phyloP scores from a whole-genome alignment of 768 basidiomycete genomes.

The Chalciporus sphaerocephalus region DNA sequence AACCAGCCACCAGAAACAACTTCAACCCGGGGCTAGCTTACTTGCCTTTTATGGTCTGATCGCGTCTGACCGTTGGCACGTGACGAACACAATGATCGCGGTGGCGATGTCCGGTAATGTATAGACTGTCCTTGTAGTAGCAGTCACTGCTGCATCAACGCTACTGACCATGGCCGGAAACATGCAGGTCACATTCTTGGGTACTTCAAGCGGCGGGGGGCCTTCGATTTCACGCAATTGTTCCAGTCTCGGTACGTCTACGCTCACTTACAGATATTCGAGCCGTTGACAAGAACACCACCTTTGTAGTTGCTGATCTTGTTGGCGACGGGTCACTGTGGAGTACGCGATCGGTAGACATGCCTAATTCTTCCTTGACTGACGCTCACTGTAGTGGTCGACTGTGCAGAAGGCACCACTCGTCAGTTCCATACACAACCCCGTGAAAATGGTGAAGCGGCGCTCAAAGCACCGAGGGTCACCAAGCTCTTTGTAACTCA shows the following conservation, averaged over 20 bases:
- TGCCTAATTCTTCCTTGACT: constrained; percentile 1
- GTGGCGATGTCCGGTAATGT: too few relatives aligned
- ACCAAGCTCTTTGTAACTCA: constrained; percentile 79
- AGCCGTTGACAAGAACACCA: constrained; percentile 2
- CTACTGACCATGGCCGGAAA: constrained; percentile 35
- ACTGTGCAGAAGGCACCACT: constrained; percentile 78
- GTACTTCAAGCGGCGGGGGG: constrained; percentile 74
- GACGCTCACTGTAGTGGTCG: constrained; percentile 53
- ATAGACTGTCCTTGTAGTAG: too few relatives aligned
- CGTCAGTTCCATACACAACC: constrained; percentile 64
- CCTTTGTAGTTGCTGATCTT: constrained; percentile 48
- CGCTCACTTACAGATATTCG: background rate
- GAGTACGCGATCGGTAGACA: constrained; percentile 44
- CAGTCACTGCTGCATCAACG: too few relatives aligned
- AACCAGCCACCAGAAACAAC: constrained; percentile 14
- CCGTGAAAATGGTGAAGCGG: constrained; percentile 20
- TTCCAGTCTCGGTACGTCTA: constrained; percentile 48
- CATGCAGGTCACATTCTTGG: constrained; percentile 66
- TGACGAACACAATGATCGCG: too few relatives aligned
- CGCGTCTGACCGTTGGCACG: constrained; percentile 11
- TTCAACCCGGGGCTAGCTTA: constrained; percentile 17
- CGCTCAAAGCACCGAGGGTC: constrained; percentile 45
- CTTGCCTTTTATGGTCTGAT: constrained; percentile 21
- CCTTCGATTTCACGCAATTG: constrained; percentile 71
- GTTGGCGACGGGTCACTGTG: constrained; percentile 54